Evolutionary conservation across 176 grass and related monocot genomes (phyloP), one percentile per base, ranked within the genome.

Genomic region (Thalia dealbata): DNA sequence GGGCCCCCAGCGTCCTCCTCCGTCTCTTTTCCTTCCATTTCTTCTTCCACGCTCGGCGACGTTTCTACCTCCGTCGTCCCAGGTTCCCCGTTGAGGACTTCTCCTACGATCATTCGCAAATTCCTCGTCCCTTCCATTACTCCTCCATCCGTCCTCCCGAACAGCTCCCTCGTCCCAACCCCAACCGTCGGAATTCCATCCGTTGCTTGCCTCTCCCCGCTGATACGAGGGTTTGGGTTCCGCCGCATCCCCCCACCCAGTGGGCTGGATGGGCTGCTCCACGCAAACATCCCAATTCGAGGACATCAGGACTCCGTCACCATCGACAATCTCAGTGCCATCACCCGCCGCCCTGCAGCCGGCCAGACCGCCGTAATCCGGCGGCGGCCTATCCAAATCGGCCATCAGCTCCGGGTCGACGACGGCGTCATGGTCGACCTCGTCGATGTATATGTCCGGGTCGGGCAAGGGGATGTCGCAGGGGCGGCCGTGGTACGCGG

Each of bases 381-480:
- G 8, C 30, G 30, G 32, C 35, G 32, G 7, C 35, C 11, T 68
- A 15, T 68, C 65, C 21, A 68, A 43, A 29, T 68, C 65, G 7
- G 65, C 65, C 28, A 68, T n/a, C 65, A 68, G 35, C 9, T 68
- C 65, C 1, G 35, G 65, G 22, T 68, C 65, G 65, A 44, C 21
- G 8, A 68, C 19, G 35, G 35, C 35, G 18, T 68, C 65, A n/a
- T 68, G 65, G 65, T 68, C 65, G 32, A 68, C 65, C 35, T 68
- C 32, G 19, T 68, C 65, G 65, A 68, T 68, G 6, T n/a, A 68
- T 35, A 44, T 68, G 3, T 68, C 65, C 6, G 65, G 65, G 38
- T 68, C 65, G 19, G 35, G 65, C 18, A 68, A 43, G 32, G 65
- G 65, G 35, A 68, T 68, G 65, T n/a, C 30, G 21, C 65, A 68